Percentiles rank a stretch among this genome's conserved stretches.
phyloP scores from a whole-genome alignment of 2,329 filamentous ascomycete genomes.

The Anthostomella pinea region DNA sequence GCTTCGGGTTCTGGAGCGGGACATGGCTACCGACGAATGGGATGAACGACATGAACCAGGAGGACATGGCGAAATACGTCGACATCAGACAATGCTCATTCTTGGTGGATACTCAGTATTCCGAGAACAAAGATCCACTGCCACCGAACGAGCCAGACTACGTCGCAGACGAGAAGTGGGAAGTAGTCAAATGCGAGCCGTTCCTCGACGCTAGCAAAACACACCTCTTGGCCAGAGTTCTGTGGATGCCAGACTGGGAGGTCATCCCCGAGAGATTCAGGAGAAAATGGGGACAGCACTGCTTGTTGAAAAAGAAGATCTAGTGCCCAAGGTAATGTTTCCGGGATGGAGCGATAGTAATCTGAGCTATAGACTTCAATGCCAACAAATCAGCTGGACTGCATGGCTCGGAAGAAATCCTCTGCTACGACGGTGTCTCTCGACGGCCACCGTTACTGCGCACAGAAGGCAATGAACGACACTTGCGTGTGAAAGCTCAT shows the following conservation, averaged over 20 bases:
- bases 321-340: too few relatives aligned
- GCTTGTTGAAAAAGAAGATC: slow-evolving; percentile 65
- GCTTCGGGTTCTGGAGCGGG: slow-evolving; percentile 74
- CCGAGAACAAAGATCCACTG: slow-evolving; percentile 44
- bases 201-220: slow-evolving; percentile 83
- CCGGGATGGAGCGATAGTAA: too few relatives aligned
- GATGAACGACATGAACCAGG: slow-evolving; percentile 88
- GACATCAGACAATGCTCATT: slow-evolving; percentile 75
- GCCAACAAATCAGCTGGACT: background rate
- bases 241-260: slow-evolving; percentile 76
- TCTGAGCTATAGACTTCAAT: too few relatives aligned
- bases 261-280: slow-evolving; percentile 67
- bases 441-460: too few relatives aligned
- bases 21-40: slow-evolving; percentile 78
- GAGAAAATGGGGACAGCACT: slow-evolving; percentile 85
- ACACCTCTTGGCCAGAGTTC: slow-evolving; percentile 66
- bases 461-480: too few relatives aligned
- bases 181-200: slow-evolving; percentile 67
- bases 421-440: too few relatives aligned
- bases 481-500: too few relatives aligned
- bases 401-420: background rate
- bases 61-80: slow-evolving; percentile 81
- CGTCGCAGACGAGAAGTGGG: slow-evolving; percentile 73
- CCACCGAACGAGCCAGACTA: slow-evolving; percentile 79
- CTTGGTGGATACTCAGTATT: slow-evolving; percentile 83